These are phyloP conservation scores for Platismatia glauca DNA, from an alignment of 495 filamentous ascomycete species.

Conservation along the genomic window DNA sequence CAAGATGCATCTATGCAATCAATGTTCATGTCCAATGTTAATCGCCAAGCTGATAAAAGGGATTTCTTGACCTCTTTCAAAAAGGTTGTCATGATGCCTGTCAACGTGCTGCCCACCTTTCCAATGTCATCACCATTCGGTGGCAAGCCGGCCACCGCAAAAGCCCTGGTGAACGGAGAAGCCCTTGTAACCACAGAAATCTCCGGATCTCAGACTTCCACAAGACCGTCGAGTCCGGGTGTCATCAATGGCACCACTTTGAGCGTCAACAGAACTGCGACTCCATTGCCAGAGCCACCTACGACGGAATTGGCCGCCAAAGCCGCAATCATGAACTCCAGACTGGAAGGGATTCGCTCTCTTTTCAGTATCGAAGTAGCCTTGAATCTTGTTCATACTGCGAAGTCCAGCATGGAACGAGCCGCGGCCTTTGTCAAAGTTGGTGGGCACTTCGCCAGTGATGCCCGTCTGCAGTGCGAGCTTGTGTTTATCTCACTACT, in stretches of 20 bases:
- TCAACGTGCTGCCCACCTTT: conserved; percentile 67
- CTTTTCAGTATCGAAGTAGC: conserved; percentile 96
- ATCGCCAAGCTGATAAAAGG: conserved; percentile 86
- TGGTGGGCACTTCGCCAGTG: conserved; percentile 67
- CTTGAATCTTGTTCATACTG: conserved; percentile 74
- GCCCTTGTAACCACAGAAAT: conserved; percentile 40
- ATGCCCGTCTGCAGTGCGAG: conserved; percentile 84
- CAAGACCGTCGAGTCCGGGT: conserved; percentile 39
- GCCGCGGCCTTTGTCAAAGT: conserved; percentile 71
- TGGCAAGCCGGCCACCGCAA: conserved; percentile 37
- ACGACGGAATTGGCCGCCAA: conserved; percentile 91
- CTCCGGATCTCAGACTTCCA: conserved; percentile 14
- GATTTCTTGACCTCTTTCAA: conserved; percentile 96
- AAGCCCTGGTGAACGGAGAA: conserved; percentile 28
- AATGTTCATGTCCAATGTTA: conserved; percentile 90
- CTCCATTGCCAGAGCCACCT: conserved; percentile 56
- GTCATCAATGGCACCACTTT: conserved; percentile 28
- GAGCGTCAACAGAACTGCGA: conserved; percentile 32
- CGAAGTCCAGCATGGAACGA: conserved; percentile 84
- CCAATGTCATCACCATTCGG: conserved; percentile 48
- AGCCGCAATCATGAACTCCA: conserved; percentile 89
- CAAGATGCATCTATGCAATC: conserved; percentile 87
- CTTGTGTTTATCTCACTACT: conserved; percentile 79
- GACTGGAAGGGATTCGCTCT: conserved; percentile 84
- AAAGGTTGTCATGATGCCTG: conserved; percentile 98